Base-by-base conservation (phyloP, 371 early-diverging fungal genomes). In the Mucor circinelloides region DNA sequence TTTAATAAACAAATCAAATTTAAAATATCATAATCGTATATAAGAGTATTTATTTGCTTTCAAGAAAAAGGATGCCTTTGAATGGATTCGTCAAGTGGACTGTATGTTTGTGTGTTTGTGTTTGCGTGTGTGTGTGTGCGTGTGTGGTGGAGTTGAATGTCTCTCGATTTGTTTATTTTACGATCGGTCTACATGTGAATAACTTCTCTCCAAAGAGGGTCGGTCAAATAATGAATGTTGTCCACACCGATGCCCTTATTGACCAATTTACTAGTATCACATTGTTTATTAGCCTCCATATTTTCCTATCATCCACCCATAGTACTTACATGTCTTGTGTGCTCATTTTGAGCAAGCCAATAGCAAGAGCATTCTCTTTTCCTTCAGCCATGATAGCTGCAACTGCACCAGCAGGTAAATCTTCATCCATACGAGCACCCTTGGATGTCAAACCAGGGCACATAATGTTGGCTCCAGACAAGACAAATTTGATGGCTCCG, bases 401-500 rank as follows among this genome's bases (percentile, higher is more conserved):
- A n/a, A 93, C 82, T 0, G 91, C 69, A 12, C 85, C 91, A 36
- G 77, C 87, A 8, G 93, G 93, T 31, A 96, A 78, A 55, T 87
- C 86, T 28, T 78, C 85, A 42, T 93, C 91, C 86, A 99, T 87
- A 58, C 87, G 77, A 6, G 95, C 99, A 5, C 97, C 98, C 34
- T 90, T 89, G 17, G 95, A 95, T 25, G 98, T 98, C 74, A 98
- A 82, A 36, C 99, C 99, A 12, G 98, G 99, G 71, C 98, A 98
- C 99, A 99, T 99, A 71, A 99, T 96, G 73, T 97, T 93, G 57
- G 98, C 98, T 5, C 97, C 98, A 4, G 93, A 91, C 52, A 99
- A 87, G 10, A 99, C 92, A 79, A 96, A 97, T 85, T 98, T 98
- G 74, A 98, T 98, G 28, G 99, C 99, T 7, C 99, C 99, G 19